These are phyloP conservation scores for Gamarada debralockiae DNA, from an alignment of 495 filamentous ascomycete species.

Conservation along the genomic window DNA sequence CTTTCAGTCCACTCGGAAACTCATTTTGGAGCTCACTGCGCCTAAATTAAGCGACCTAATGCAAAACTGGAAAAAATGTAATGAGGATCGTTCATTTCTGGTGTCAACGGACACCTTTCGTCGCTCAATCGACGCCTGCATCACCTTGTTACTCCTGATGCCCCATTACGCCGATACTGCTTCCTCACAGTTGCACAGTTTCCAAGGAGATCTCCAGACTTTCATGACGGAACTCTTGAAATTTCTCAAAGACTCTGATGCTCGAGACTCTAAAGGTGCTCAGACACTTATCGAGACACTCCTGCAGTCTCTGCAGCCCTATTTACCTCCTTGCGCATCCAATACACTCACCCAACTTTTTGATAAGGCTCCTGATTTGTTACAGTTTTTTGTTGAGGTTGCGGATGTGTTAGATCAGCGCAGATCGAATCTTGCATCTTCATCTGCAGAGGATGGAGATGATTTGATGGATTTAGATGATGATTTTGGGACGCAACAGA, in stretches of 20 bases:
- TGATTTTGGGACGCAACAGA: conserved; percentile 57
- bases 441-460: conserved; percentile 9
- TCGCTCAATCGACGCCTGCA: conserved; percentile 40
- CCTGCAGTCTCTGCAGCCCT: conserved; percentile 18
- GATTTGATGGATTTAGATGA: conserved; percentile 77
- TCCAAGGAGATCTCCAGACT: conserved; percentile 26
- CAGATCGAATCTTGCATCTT: conserved; percentile 8
- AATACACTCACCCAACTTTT: conserved; percentile 23
- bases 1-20: conserved; percentile 38
- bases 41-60: conserved; percentile 43
- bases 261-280: conserved; percentile 3
- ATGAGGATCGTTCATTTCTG: conserved; percentile 33
- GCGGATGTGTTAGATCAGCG: conserved; percentile 13
- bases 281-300: conserved; percentile 12
- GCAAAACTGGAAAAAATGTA: conserved; percentile 39
- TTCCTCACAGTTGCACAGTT: conserved; percentile 34
- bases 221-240: conserved; percentile 8
- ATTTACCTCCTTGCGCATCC: conserved; percentile 12
- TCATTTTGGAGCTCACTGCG: conserved; percentile 44
- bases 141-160: conserved; percentile 37
- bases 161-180: conserved; percentile 37
- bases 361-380: conserved; percentile 23
- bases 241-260: conserved; percentile 7
- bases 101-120: conserved; percentile 43
- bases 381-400: conserved; percentile 25